Evolutionary conservation across 257 asterid genomes (phyloP).

Genomic region (Sherardia arvensis): DNA sequence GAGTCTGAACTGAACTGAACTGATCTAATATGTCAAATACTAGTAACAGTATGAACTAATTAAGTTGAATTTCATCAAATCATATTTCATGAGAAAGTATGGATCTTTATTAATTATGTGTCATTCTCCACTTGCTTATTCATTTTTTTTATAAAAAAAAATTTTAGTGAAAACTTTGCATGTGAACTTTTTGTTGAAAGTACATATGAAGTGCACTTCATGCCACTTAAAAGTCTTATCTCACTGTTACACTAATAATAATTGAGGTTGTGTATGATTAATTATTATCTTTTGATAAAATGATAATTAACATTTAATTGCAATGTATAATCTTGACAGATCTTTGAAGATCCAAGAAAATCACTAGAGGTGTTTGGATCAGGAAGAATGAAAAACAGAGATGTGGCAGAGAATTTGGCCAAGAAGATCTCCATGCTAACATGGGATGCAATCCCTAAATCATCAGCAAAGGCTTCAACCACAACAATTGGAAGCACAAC

Average conservation of each 20-base stretch:
- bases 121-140: too few relatives aligned
- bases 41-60: too few relatives aligned
- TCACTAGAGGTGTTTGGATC: conserved; percentile 74
- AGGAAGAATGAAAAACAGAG: conserved; percentile 24
- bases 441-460: conserved; percentile 78
- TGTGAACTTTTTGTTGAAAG: background rate
- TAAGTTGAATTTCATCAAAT: too few relatives aligned
- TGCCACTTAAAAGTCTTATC: background rate
- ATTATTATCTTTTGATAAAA: too few relatives aligned
- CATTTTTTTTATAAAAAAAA: too few relatives aligned
- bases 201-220: background rate
- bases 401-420: conserved; percentile 37
- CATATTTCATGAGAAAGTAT: too few relatives aligned
- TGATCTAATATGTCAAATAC: too few relatives aligned
- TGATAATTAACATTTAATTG: too few relatives aligned
- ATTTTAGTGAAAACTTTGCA: background rate
- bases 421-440: conserved; percentile 68
- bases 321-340: background rate
- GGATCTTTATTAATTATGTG: too few relatives aligned
- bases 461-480: conserved; percentile 17
- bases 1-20: too few relatives aligned
- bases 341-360: conserved; percentile 25
- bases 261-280: background rate
- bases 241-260: background rate
- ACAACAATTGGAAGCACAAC: conserved; percentile 24